Evolutionary conservation across 192 early-diverging fungal genomes (phyloP), one percentile per base, ranked within the genome.

Genomic region (Coemansia javaensis): DNA sequence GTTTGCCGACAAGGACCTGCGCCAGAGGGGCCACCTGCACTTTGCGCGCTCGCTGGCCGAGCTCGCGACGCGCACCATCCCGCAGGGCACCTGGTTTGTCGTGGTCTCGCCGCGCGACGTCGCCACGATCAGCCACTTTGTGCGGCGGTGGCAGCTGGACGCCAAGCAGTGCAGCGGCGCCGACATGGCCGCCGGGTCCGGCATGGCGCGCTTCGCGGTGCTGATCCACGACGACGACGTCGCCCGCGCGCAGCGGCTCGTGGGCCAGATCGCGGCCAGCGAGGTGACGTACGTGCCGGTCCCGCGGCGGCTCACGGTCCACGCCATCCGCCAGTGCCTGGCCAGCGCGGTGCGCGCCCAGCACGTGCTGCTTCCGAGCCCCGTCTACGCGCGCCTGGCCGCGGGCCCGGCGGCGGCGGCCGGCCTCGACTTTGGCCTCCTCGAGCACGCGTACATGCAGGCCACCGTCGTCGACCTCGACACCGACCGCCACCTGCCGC

Each of bases 21-120:
- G 72, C 10, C 66, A 66, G 25, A 65, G 61, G 45, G 64, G 64
- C 2, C 70, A 74, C 31, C 22, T 74, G 52, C 70, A 74, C 32
- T 74, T 66, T 59, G 63, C 59, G 11, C 44, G 40, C 7, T 57
- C 58, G 27, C 55, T 74, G 13, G 17, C 59, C 1, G 63, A 74
- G 17, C 56, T 74, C 15, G 63, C 63, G 15, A 44, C 48, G 1
- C 39, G 42, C 28, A 53, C 35, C 37, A 42, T 66, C 8, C 70
- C 70, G 0, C 70, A 74, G 48, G 70, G 70, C 1, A 53, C 42
- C 9, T 74, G 70, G 70, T 74, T 74, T 40, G 70, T 74, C 12
- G 34, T 74, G 0, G 63, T 39, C 12, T 56, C 70, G 21, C 70
- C 70, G 22, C 58, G 41, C 14, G 70, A 74, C 23, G 54, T 27